Conservation (phyloP, 305 asterid genomes). For the Plantago lanceolata region DNA sequence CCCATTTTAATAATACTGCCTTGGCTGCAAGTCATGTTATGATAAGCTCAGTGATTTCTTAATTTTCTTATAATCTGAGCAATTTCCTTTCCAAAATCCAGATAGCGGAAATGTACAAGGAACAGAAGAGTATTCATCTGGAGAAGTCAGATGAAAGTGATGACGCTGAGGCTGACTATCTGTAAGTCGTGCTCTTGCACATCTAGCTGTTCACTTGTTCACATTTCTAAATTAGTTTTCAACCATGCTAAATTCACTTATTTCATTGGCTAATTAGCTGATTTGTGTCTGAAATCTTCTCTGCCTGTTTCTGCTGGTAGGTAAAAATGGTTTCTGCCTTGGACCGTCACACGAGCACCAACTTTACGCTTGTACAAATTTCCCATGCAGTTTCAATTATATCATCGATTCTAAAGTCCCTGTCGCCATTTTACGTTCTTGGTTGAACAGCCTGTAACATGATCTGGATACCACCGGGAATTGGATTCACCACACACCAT, state of each 20-base stretch:
- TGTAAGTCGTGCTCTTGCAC: constrained; percentile 11
- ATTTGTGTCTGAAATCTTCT: constrained; percentile 13
- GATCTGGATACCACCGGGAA: too few relatives aligned
- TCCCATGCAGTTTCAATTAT: neutral
- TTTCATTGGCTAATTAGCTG: too few relatives aligned
- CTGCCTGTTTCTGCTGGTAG: constrained; percentile 15
- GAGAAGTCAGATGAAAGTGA: constrained; percentile 48
- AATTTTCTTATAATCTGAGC: constrained; percentile 1
- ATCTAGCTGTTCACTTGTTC: constrained; percentile 18
- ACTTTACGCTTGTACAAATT: neutral
- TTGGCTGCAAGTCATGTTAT: too few relatives aligned
- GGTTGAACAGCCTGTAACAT: too few relatives aligned
- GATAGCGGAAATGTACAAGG: constrained; percentile 83
- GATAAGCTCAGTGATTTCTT: too few relatives aligned
- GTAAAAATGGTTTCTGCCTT: neutral
- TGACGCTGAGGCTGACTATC: constrained; percentile 40
- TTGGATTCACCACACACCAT: too few relatives aligned
- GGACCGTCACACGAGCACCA: too few relatives aligned
- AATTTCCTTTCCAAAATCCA: constrained; percentile 28
- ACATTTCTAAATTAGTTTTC: constrained; percentile 17
- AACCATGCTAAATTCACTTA: too few relatives aligned
- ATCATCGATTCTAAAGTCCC: too few relatives aligned
- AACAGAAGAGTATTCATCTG: constrained; percentile 58
- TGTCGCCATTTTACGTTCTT: too few relatives aligned
- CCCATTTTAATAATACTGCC: too few relatives aligned